Conservation (phyloP, 192 early-diverging fungal genomes). For the Entophlyctis luteolus region DNA sequence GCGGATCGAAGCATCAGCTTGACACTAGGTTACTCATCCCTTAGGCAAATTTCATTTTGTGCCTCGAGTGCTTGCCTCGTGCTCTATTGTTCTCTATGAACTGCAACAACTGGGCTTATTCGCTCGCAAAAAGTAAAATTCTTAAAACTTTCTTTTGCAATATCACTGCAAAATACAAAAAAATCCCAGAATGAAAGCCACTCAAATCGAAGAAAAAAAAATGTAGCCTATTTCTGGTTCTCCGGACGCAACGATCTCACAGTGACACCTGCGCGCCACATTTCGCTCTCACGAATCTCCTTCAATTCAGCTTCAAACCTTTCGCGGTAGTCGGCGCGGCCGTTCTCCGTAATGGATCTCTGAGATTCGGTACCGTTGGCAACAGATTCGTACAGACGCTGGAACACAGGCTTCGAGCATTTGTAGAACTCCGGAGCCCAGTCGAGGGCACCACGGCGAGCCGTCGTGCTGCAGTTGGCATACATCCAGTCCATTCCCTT, state of each 20-base stretch:
- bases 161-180: too few relatives aligned
- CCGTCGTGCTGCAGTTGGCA: constrained; percentile 94
- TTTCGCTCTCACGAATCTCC: constrained; percentile 84
- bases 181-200: too few relatives aligned
- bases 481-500: constrained; percentile 98
- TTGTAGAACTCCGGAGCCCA: constrained; percentile 93
- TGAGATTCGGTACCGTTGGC: constrained; percentile 84
- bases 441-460: constrained; percentile 93
- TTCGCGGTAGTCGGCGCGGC: constrained; percentile 85
- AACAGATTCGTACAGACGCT: constrained; percentile 76
- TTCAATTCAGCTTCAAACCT: constrained; percentile 85
- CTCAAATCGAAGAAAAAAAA: too few relatives aligned
- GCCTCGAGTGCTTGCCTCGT: too few relatives aligned
- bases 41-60: too few relatives aligned
- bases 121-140: too few relatives aligned
- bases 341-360: constrained; percentile 82
- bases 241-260: constrained; percentile 87
- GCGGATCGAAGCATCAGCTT: too few relatives aligned
- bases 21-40: too few relatives aligned
- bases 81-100: too few relatives aligned
- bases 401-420: constrained; percentile 88
- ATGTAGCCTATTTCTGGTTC: constrained; percentile 52
- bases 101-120: too few relatives aligned
- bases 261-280: constrained; percentile 88
- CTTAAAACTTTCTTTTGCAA: too few relatives aligned